Conservation (phyloP, 1,284 basidiomycete species). For the Papiliotrema flavescens region DNA sequence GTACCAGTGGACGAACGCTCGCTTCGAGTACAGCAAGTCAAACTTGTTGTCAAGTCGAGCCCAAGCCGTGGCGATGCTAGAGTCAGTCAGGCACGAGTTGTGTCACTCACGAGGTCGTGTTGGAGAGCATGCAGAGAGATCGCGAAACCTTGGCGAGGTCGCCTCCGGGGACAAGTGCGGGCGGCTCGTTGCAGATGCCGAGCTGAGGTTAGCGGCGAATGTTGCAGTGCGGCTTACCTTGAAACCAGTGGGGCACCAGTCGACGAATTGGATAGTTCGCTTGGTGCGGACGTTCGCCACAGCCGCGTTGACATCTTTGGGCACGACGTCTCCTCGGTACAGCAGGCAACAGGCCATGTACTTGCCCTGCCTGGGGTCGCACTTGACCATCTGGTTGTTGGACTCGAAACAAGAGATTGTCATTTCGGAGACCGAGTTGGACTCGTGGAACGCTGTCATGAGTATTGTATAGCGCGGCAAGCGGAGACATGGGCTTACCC, state of each 20-base stretch:
- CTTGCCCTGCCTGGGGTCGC: conserved; percentile 92
- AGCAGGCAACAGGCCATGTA: conserved; percentile 91
- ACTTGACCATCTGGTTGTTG: conserved; percentile 99
- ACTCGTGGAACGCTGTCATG: conserved; percentile 71
- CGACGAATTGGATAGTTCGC: conserved; percentile 87
- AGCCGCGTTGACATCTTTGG: conserved; percentile 93
- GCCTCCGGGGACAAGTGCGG: conserved; percentile 84
- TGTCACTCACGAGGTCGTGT: conserved; percentile 43
- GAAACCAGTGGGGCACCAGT: conserved; percentile 99
- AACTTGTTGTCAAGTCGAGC: conserved; percentile 97
- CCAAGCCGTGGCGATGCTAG: conserved; percentile 83
- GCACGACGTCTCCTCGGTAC: conserved; percentile 95
- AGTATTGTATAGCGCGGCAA: conserved; percentile 51
- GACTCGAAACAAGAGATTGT: conserved; percentile 97
- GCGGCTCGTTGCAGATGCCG: conserved; percentile 94
- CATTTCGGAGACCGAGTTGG: conserved; percentile 98
- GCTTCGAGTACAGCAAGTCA: conserved; percentile 90
- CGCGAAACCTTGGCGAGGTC: conserved; percentile 92
- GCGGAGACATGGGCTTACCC: conserved; percentile 15
- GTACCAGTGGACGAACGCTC: conserved; percentile 91
- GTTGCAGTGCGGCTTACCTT: conserved; percentile 52
- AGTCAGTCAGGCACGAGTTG: not conserved
- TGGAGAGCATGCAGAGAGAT: conserved; percentile 93
- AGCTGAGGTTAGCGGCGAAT: conserved; percentile 52
- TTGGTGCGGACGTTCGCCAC: conserved; percentile 95